A percentile compares a stretch with the other conserved stretches of the same genome.
Conservation (phyloP, 495 filamentous ascomycete genomes). For the Daldinia decipiens region DNA sequence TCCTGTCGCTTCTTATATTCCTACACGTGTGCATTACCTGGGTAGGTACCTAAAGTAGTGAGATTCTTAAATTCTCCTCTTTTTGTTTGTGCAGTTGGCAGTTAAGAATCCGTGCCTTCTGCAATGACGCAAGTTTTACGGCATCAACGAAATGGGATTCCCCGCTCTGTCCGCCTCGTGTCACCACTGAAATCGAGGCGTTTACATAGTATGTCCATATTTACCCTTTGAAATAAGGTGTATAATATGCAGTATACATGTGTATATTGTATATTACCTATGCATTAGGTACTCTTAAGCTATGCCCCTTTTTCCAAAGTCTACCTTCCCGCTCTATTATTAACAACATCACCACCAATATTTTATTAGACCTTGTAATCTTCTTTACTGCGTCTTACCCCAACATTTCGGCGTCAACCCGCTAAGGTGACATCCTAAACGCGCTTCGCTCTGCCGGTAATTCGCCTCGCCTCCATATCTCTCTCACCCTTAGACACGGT, state of each 20-base stretch:
- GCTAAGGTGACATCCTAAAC: constrained; percentile 18
- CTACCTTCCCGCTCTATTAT: not conserved
- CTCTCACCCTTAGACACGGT: constrained; percentile 34
- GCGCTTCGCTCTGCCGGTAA: constrained; percentile 38
- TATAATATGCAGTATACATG: not conserved
- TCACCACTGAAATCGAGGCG: constrained; percentile 1
- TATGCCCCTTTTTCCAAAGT: not conserved
- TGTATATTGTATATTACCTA: too few relatives aligned
- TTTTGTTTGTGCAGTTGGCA: constrained; percentile 6
- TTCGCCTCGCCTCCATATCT: constrained; percentile 30
- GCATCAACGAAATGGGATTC: constrained; percentile 24
- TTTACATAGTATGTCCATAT: not conserved
- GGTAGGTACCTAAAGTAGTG: not conserved
- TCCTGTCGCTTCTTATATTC: constrained; percentile 11
- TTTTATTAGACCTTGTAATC: not conserved
- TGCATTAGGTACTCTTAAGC: not conserved
- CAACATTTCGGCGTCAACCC: constrained; percentile 22
- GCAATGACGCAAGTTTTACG: constrained; percentile 42
- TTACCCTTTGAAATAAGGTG: not conserved
- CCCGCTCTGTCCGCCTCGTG: not conserved
- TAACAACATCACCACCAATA: not conserved
- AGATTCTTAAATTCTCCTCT: constrained; percentile 9
- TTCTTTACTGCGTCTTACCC: not conserved
- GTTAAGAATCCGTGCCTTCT: not conserved
- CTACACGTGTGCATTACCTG: not conserved